Percentiles rank a stretch among this genome's conserved stretches.
Conservation (phyloP, 1,284 basidiomycete genomes). For the Cryptococcus neoformans region DNA sequence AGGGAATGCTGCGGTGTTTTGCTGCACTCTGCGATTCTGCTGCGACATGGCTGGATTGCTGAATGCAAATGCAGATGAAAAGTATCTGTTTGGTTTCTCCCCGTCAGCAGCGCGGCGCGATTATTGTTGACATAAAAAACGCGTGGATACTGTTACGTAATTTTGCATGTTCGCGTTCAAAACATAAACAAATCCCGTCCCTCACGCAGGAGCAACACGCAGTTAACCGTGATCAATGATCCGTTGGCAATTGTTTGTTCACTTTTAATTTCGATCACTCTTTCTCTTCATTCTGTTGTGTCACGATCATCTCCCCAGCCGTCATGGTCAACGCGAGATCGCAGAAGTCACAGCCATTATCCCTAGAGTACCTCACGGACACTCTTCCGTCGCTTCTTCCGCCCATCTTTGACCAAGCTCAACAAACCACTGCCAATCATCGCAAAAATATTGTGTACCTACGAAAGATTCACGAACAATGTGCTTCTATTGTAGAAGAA, state of each 20-base stretch:
- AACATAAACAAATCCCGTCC: slow-evolving; percentile 6
- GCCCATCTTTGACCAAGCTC: slow-evolving; percentile 76
- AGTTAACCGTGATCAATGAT: too few relatives aligned
- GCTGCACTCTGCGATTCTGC: slow-evolving; percentile 13
- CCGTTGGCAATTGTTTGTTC: too few relatives aligned
- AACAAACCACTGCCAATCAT: slow-evolving; percentile 78
- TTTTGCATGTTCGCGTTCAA: slow-evolving; percentile 3
- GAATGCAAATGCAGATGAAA: neutral
- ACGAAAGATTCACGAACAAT: slow-evolving; percentile 73
- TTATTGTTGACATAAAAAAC: slow-evolving; percentile 11
- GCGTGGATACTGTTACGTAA: slow-evolving; percentile 10
- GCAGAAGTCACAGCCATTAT: slow-evolving; percentile 9
- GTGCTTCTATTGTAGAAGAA: slow-evolving; percentile 58
- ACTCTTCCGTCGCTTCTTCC: slow-evolving; percentile 50
- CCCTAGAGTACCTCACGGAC: slow-evolving; percentile 35
- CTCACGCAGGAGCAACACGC: too few relatives aligned
- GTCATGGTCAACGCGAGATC: slow-evolving; percentile 23
- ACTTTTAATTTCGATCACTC: too few relatives aligned
- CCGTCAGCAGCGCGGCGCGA: neutral
- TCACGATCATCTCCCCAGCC: too few relatives aligned
- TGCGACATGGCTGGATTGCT: slow-evolving; percentile 21
- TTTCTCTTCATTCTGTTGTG: too few relatives aligned
- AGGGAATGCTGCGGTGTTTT: slow-evolving; percentile 31
- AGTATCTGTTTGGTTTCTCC: neutral
- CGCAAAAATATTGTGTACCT: slow-evolving; percentile 87